Evolutionary conservation across 139 green algal genomes (phyloP).

Genomic region (Desmodesmus armatus): DNA sequence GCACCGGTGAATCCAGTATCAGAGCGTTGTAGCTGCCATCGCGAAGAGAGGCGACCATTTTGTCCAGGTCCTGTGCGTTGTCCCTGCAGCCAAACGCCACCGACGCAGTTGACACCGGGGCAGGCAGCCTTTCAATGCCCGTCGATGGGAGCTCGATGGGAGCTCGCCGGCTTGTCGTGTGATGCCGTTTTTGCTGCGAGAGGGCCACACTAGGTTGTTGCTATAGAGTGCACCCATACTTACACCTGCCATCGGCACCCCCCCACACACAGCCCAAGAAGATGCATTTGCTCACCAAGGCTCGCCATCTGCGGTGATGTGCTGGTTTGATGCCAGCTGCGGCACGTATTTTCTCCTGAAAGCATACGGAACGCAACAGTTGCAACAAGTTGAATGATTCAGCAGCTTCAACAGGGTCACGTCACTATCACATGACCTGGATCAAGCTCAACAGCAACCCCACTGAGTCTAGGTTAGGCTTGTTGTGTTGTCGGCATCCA

Average conservation of each 20-base stretch:
- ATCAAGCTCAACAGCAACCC: neutral
- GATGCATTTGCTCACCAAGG: constrained; percentile 6
- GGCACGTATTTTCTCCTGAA: neutral
- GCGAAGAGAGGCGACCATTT: constrained; percentile 9
- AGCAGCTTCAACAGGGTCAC: no score
- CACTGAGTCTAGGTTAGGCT: no score
- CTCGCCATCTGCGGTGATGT: neutral
- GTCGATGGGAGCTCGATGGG: neutral
- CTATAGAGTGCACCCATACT: neutral
- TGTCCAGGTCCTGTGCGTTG: neutral
- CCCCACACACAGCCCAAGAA: constrained; percentile 3
- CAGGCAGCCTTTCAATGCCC: neutral
- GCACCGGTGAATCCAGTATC: constrained; percentile 35
- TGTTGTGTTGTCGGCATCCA: no score
- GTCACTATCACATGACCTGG: no score
- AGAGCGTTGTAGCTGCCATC: constrained; percentile 11
- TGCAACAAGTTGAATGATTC: no score
- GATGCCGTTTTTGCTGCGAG: neutral
- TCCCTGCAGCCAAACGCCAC: constrained; percentile 9
- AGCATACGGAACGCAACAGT: no score
- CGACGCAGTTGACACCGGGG: neutral
- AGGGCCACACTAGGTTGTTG: neutral
- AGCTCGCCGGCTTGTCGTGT: neutral
- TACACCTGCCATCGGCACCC: neutral
- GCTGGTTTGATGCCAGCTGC: neutral